A percentile compares a stretch with the other conserved stretches of the same genome.
Conservation (phyloP, 176 grass and related monocot genomes). For the Triticum monococcum region DNA sequence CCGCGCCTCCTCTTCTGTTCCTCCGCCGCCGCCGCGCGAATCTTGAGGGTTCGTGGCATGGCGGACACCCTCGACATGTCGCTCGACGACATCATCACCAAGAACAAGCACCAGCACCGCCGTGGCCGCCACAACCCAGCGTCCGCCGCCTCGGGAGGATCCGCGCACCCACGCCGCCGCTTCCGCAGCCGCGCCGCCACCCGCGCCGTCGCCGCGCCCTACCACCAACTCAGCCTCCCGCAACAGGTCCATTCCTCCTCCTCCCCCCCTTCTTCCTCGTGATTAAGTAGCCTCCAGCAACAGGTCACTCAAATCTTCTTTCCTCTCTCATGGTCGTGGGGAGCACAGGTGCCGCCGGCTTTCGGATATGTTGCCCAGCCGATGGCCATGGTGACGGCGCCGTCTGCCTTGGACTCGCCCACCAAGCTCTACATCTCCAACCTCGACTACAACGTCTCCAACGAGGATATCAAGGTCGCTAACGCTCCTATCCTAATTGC, state of each 20-base stretch:
- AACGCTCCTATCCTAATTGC: neutral
- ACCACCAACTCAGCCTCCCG: slow-evolving; percentile 22
- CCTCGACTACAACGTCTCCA: slow-evolving; percentile 65
- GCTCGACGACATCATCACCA: slow-evolving; percentile 80
- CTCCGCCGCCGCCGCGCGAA: neutral
- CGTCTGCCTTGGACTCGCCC: slow-evolving; percentile 27
- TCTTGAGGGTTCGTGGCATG: slow-evolving; percentile 15
- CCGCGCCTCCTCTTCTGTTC: neutral
- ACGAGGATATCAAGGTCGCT: slow-evolving; percentile 76
- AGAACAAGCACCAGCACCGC: slow-evolving; percentile 36
- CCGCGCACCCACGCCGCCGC: slow-evolving; percentile 26
- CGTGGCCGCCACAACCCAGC: neutral
- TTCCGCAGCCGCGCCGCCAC: slow-evolving; percentile 35
- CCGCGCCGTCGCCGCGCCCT: slow-evolving; percentile 34
- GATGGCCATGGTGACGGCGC: neutral
- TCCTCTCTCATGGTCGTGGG: neutral
- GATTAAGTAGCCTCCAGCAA: neutral
- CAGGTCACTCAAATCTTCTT: neutral
- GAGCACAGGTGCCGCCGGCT: neutral
- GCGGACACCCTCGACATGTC: slow-evolving; percentile 62
- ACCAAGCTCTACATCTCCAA: slow-evolving; percentile 81
- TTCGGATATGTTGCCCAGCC: slow-evolving; percentile 28
- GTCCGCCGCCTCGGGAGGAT: neutral
- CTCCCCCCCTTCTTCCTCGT: neutral
- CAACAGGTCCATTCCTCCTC: neutral